Conservation (phyloP, 306 rosid genomes). For the Fragaria ananassa region DNA sequence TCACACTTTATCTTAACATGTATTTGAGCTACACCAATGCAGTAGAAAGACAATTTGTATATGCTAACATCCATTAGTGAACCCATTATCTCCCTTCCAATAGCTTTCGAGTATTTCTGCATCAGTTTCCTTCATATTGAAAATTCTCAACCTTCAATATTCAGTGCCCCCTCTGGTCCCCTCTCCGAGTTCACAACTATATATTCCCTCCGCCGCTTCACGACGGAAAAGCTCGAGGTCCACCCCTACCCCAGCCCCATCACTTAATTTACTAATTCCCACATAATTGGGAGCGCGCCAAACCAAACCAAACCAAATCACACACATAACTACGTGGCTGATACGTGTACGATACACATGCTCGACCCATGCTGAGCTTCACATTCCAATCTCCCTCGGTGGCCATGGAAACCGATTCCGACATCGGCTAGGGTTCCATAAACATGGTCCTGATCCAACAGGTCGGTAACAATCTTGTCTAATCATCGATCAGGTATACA, state of each 20-base stretch:
- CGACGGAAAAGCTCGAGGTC: neutral
- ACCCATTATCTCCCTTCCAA: too few species aligned
- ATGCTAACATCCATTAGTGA: neutral
- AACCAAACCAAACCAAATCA: neutral
- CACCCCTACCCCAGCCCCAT: neutral
- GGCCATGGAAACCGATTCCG: slow-evolving; percentile 3
- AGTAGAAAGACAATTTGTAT: neutral
- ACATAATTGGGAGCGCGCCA: slow-evolving; percentile 11
- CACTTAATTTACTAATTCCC: slow-evolving; percentile 10
- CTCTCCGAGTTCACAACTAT: neutral
- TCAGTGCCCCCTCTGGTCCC: neutral
- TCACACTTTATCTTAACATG: neutral
- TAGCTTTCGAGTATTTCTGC: neutral
- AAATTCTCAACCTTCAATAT: slow-evolving; percentile 2
- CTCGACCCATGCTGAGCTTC: neutral
- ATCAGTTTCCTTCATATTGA: neutral
- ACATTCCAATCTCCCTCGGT: neutral
- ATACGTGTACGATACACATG: neutral
- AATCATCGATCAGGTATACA: neutral
- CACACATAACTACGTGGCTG: neutral
- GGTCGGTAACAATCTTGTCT: neutral
- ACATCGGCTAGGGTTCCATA: neutral
- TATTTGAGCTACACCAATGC: neutral
- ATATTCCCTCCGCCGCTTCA: slow-evolving; percentile 2
- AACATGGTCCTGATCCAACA: neutral